These are phyloP conservation scores for Fusarium secorum DNA, from an alignment of 2,329 filamentous ascomycete genomes.

Conservation along the genomic window DNA sequence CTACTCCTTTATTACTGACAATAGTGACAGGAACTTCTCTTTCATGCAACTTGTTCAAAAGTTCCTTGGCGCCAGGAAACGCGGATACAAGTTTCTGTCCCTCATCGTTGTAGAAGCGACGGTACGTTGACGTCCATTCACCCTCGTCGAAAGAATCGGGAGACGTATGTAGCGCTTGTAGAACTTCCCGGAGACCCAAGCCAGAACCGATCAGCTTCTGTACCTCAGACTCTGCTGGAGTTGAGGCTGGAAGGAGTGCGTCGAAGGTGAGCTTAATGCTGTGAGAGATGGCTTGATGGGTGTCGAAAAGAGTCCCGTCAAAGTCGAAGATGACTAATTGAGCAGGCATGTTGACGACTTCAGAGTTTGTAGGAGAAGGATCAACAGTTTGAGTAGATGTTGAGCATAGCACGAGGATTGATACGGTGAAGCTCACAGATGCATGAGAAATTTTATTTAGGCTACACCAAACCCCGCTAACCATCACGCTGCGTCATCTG, in stretches of 20 bases:
- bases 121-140: not conserved
- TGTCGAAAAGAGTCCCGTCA: slow-evolving; percentile 8
- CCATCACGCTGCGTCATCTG: not conserved
- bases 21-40: not conserved
- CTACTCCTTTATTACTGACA: not conserved
- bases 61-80: not conserved
- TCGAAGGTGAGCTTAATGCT: slow-evolving; percentile 6
- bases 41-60: not conserved
- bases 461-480: not conserved
- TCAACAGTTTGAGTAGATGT: not conserved
- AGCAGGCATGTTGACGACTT: not conserved
- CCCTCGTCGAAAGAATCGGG: not conserved
- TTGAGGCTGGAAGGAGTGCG: not conserved
- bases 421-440: not conserved
- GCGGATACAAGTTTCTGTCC: not conserved
- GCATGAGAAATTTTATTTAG: not conserved
- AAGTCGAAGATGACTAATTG: slow-evolving; percentile 13
- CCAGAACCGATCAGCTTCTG: not conserved
- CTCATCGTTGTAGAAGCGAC: slow-evolving; percentile 1
- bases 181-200: not conserved
- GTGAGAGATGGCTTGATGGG: slow-evolving; percentile 7
- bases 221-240: not conserved
- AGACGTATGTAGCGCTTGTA: not conserved
- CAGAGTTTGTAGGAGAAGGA: accelerated
- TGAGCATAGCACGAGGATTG: accelerated